Base-by-base conservation (phyloP, 352 stramenopile species). In the Phytophthora colocasiae region DNA sequence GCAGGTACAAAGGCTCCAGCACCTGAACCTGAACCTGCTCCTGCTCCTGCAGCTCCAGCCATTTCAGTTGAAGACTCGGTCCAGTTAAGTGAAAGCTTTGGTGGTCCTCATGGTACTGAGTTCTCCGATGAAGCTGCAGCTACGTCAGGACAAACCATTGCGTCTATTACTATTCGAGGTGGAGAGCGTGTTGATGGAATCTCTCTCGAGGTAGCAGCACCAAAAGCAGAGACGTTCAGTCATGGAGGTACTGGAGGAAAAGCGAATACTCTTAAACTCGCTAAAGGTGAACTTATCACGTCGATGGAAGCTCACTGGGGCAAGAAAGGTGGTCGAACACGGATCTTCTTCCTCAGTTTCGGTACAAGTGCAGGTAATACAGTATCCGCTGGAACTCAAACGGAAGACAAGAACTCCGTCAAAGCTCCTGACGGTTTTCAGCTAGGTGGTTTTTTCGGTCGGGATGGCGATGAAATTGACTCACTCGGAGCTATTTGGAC, bases 381-480 rank as follows among this genome's bases (percentile, higher is more conserved):
- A 22, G 17, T 60, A 1, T 51, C 53, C 10, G 53, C 24, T 26
- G 53, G 53, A 19, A 38, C 40, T 2, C 22, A 51, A 15, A 60
- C 53, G 14, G 53, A 52, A 26, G 40, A 44, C 26, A 60, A 60
- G 19, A 60, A 45, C 7, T 59, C 39, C 0, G 52, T 59, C 0
- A 59, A 10, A 10, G 52, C 52, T 12, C 52, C 52, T 43, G 27
- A 50, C 26, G 52, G 52, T 11, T 59, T 59, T 39, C 52, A 59
- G 39, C 39, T 59, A 10, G 52, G 52, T 10, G 39, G 52, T 0
- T 59, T 50, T n/a, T 59, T 59, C 24, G 52, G 52, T 19, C 52
- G 52, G 39, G 52, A 38, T 45, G 52, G 52, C 11, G 52, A 59
- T 14, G 52, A 59, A 40, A 59, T 59, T 27, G 52, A 59, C 36